phyloP scores from a whole-genome alignment of 148 eudicot genomes.

The Mesembryanthemum crystallinum region DNA sequence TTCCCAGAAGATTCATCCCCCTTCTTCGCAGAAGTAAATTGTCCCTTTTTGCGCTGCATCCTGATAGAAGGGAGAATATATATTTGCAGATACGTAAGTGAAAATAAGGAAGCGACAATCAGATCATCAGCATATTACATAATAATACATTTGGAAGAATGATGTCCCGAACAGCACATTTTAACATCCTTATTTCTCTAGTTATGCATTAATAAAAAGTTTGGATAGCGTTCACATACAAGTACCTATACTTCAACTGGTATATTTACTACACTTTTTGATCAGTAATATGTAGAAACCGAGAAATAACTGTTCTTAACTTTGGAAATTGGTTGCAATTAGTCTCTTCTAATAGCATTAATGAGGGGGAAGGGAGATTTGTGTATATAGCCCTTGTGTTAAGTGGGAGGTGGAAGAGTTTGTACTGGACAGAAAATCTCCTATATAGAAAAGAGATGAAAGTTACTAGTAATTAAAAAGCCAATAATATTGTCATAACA shows the following conservation, averaged over 20 bases:
- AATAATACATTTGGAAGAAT: neutral
- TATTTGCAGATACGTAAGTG: neutral
- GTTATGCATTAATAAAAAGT: neutral
- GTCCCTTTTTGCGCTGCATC: conserved; percentile 78
- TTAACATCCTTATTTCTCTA: neutral
- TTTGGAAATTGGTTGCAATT: neutral
- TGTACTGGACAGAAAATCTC: neutral
- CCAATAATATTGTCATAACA: neutral
- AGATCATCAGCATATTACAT: neutral
- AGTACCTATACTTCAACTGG: neutral
- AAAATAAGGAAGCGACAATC: neutral
- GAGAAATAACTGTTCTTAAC: neutral
- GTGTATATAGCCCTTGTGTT: neutral
- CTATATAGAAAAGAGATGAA: neutral
- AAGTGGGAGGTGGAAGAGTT: neutral
- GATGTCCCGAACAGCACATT: neutral
- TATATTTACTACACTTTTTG: no score
- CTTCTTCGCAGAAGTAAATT: conserved; percentile 55
- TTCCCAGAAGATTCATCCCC: conserved; percentile 37
- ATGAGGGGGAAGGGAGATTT: neutral
- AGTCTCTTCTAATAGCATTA: neutral
- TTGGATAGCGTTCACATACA: neutral
- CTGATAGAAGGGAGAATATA: conserved; percentile 27
- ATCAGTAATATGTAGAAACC: no score
- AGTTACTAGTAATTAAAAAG: neutral